Evolutionary conservation across 2,329 filamentous ascomycete genomes (phyloP), one percentile per base, ranked within the genome.

Genomic region (Hypoxylon sp.): DNA sequence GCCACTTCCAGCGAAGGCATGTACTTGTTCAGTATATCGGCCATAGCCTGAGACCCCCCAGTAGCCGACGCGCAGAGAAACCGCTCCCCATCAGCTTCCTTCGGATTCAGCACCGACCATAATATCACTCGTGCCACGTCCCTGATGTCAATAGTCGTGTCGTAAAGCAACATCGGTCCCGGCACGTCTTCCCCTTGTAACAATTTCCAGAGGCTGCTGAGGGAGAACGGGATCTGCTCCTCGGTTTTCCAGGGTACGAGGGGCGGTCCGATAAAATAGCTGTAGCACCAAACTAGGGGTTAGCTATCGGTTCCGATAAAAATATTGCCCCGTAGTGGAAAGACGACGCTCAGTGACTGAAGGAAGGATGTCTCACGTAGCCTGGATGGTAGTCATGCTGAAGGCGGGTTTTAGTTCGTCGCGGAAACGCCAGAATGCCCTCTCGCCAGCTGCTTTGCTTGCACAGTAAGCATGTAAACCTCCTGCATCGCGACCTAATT

Each of bases 71-170:
- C 72, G 62, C 74, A 76, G 8, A 74, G 50, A 47, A 68, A 73
- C 7, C 74, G 73, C 45, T 76, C 65, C 3, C 74, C 74, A 37
- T 75, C 70, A 2, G 74, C 70, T 9, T 55, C 46, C 4, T 57
- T 9, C 2, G 72, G 69, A 48, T 75, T 60, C 21, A 57, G 23
- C 3, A 67, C 70, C 7, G 74, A 67, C 74, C 74, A 76, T 8
- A 75, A 30, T 19, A 74, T 43, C 41, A 76, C 69, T 9, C 74
- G 71, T 23, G 74, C 74, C 23, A 75, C 70, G 53, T 76, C 74
- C 34, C 72, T 61, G 25, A 76, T 47, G 46, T 76, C 74, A 5
- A 75, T 53, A 2, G 61, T 71, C 16, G 69, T 65, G 7, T 71
- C 65, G 53, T 72, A 74, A 1, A 71, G 9, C n/a, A 69, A 52